Percentiles rank a stretch among this genome's conserved stretches.
These are phyloP conservation scores for Thelephora ganbajun DNA, from an alignment of 768 basidiomycete species.

Conservation along the genomic window DNA sequence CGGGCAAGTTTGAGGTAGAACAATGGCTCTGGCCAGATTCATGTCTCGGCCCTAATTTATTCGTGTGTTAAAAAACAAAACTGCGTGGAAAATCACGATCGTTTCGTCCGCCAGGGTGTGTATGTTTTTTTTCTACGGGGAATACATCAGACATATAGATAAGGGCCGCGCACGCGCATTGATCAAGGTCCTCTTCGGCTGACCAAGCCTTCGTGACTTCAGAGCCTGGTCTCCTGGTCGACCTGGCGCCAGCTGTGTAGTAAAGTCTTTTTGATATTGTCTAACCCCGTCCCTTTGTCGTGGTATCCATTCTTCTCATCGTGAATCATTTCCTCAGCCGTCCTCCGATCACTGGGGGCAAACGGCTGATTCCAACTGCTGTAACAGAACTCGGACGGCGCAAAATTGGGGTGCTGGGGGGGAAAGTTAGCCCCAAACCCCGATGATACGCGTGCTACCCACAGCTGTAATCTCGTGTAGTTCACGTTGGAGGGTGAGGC, in stretches of 20 bases:
- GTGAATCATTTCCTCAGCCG: constrained; percentile 36
- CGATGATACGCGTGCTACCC: constrained; percentile 12
- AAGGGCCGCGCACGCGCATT: not conserved
- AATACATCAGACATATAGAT: not conserved
- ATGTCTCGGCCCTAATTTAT: too few species aligned
- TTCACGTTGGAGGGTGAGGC: constrained; percentile 50
- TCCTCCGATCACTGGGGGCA: constrained; percentile 46
- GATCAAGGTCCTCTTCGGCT: not conserved
- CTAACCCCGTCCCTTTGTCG: constrained; percentile 14
- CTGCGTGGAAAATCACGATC: too few species aligned
- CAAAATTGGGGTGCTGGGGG: constrained; percentile 36
- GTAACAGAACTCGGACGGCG: constrained; percentile 41
- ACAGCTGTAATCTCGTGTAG: constrained; percentile 62
- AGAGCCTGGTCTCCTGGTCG: constrained; percentile 10
- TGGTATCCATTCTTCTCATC: constrained; percentile 24
- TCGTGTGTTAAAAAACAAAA: too few species aligned
- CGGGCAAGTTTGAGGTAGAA: too few species aligned
- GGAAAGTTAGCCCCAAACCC: not conserved
- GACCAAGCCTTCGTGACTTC: not conserved
- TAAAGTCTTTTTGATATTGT: constrained; percentile 18
- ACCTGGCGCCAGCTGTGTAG: constrained; percentile 21
- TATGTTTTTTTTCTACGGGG: not conserved
- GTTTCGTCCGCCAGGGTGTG: too few species aligned
- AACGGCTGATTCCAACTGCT: constrained; percentile 54
- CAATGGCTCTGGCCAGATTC: too few species aligned